Conservation (phyloP, 768 basidiomycete species). For the Calocybe gangraenosa region DNA sequence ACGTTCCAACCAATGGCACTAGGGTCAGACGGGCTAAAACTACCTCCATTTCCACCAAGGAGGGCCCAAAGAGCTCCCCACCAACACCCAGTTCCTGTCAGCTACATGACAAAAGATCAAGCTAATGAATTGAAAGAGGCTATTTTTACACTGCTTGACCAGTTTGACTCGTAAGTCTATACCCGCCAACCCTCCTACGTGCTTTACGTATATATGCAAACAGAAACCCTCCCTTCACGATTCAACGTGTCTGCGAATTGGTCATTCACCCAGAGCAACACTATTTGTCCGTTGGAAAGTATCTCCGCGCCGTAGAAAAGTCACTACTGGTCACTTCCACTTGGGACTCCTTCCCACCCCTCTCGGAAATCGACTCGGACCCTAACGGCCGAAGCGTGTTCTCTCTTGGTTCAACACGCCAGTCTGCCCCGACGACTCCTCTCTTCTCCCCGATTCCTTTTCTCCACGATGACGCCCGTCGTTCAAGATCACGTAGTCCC, state of each 20-base stretch:
- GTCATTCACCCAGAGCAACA: conserved; percentile 62
- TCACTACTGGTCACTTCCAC: conserved; percentile 81
- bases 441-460: conserved; percentile 88
- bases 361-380: conserved; percentile 33
- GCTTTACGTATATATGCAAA: conserved; percentile 4
- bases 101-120: conserved; percentile 57
- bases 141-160: conserved; percentile 64
- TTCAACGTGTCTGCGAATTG: conserved; percentile 86
- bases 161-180: conserved; percentile 64
- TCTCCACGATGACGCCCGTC: conserved; percentile 77
- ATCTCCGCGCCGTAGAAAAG: conserved; percentile 82
- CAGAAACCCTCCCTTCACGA: conserved; percentile 77
- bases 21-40: conserved; percentile 56
- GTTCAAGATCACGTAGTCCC: conserved; percentile 75
- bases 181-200: not conserved
- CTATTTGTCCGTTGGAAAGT: conserved; percentile 81
- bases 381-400: conserved; percentile 36
- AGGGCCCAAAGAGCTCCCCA: conserved; percentile 40
- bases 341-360: conserved; percentile 63
- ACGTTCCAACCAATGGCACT: conserved; percentile 39
- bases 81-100: conserved; percentile 50
- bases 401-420: conserved; percentile 40
- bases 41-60: conserved; percentile 71
- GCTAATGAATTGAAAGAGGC: conserved; percentile 49
- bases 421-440: conserved; percentile 68